Base-by-base conservation (phyloP, 176 grass and related monocot species). In the Luzula sylvatica region DNA sequence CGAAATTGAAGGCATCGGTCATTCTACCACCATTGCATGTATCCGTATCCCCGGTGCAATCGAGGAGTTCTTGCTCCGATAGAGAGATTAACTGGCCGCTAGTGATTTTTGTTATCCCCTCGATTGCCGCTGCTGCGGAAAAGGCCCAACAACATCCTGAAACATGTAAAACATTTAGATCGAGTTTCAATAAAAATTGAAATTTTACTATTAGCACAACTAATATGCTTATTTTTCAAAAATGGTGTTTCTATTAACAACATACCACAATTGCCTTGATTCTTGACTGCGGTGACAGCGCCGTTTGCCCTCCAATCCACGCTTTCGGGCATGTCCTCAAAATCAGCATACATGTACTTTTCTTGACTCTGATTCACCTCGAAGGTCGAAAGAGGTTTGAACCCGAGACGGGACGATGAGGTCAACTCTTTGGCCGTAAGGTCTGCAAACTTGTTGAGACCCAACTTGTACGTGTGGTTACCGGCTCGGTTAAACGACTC, bases 91-190 rank as follows among this genome's bases (percentile, higher is more conserved):
- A 46, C 38, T 26, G 15, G 39, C 70, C 59, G 7, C 35, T 56
- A 3, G 1, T 26, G 30, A 73, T 65, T 53, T 65, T 15, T 21
- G 51, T 29, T 8, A 65, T 65, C 9, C 70, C 59, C 44, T 73
- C 59, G 23, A 65, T 38, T 8, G 59, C 70, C 17, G 70, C 59
- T 21, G 3, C 70, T 22, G 55, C 77, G 3, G 77, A 69, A 63
- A 80, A 80, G 3, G 77, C 70, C 77, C 64, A 80, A 29, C 77
- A 80, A 35, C 62, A 42, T 7, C 64, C 74, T 77, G 26, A 14
- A 28, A 35, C 9, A 35, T 35, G 30, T 35, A n/a, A n/a, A n/a
- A n/a, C 25, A 22, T 0, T 22, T 35, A 7, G 30, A 35, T 35
- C 1, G 30, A 35, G 30, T 35, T 35, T 35, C 5, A 35, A 35